These are phyloP conservation scores for Exophiala phaeomuriformis DNA, from an alignment of 2,329 filamentous ascomycete species.

Conservation along the genomic window DNA sequence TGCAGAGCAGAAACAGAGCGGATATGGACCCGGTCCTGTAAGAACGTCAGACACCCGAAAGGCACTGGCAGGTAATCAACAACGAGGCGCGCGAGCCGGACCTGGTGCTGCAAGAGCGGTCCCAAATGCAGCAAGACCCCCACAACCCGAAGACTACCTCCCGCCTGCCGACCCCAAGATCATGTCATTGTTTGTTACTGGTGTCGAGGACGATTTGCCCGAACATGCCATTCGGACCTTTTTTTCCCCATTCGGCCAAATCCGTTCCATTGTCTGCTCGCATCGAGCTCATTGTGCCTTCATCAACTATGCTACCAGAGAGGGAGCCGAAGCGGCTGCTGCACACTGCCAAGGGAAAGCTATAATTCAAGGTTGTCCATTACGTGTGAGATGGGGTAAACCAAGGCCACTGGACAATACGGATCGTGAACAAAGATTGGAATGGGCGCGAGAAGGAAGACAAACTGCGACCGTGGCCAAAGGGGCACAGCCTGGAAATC, in stretches of 20 bases:
- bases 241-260: slow-evolving; percentile 80
- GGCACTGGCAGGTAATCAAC: slow-evolving; percentile 31
- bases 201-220: slow-evolving; percentile 90
- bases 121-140: slow-evolving; percentile 65
- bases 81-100: slow-evolving; percentile 40
- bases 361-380: slow-evolving; percentile 81
- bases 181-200: slow-evolving; percentile 89
- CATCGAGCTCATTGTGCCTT: slow-evolving; percentile 97
- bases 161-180: slow-evolving; percentile 79
- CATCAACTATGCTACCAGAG: slow-evolving; percentile 81
- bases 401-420: slow-evolving; percentile 87
- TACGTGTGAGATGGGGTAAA: slow-evolving; percentile 85
- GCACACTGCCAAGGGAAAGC: slow-evolving; percentile 78
- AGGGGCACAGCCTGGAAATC: slow-evolving; percentile 31
- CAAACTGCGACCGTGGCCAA: slow-evolving; percentile 48
- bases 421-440: slow-evolving; percentile 74
- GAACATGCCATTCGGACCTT: slow-evolving; percentile 86
- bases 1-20: slow-evolving; percentile 41
- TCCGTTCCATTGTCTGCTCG: slow-evolving; percentile 88
- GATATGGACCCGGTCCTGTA: slow-evolving; percentile 64
- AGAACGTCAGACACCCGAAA: slow-evolving; percentile 58
- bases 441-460: slow-evolving; percentile 72
- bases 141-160: slow-evolving; percentile 73
- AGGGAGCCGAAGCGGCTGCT: slow-evolving; percentile 78
- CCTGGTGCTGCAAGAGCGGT: slow-evolving; percentile 53